Conservation (phyloP, 768 basidiomycete genomes). For the Collybia nuda region DNA sequence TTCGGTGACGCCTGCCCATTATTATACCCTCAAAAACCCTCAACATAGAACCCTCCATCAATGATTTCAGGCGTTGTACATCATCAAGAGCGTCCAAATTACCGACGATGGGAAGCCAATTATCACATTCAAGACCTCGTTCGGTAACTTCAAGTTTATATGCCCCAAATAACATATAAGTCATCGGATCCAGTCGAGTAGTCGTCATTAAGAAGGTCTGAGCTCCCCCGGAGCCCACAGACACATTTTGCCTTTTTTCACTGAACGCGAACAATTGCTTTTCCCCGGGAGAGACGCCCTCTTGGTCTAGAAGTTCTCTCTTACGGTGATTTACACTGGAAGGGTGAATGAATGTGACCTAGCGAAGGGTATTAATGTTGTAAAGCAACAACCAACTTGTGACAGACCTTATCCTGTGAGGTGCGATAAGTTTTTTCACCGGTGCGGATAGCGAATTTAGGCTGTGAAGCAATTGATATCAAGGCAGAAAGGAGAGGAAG, state of each 20-base stretch:
- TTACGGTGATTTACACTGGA: constrained; percentile 83
- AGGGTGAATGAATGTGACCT: constrained; percentile 81
- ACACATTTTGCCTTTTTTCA: constrained; percentile 82
- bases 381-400: neutral
- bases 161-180: constrained; percentile 90
- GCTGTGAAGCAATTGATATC: constrained; percentile 83
- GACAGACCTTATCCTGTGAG: constrained; percentile 75
- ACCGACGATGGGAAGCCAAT: constrained; percentile 85
- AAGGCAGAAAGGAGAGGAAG: constrained; percentile 78
- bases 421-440: constrained; percentile 72
- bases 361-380: constrained; percentile 9
- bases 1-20: constrained; percentile 36
- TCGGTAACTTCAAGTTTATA: constrained; percentile 70
- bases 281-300: constrained; percentile 34
- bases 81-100: constrained; percentile 76
- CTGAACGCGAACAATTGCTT: constrained; percentile 80
- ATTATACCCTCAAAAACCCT: constrained; percentile 88
- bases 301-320: constrained; percentile 33
- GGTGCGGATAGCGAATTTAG: constrained; percentile 84
- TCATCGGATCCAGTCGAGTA: constrained; percentile 84
- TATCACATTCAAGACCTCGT: constrained; percentile 82
- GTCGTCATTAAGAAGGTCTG: constrained; percentile 78
- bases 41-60: constrained; percentile 83
- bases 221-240: constrained; percentile 39
- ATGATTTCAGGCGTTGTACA: constrained; percentile 73